Percentiles rank a stretch among this genome's conserved stretches.
These are phyloP conservation scores for Zoysia matrella DNA, from an alignment of 202 grass and related monocot species.

Conservation along the genomic window DNA sequence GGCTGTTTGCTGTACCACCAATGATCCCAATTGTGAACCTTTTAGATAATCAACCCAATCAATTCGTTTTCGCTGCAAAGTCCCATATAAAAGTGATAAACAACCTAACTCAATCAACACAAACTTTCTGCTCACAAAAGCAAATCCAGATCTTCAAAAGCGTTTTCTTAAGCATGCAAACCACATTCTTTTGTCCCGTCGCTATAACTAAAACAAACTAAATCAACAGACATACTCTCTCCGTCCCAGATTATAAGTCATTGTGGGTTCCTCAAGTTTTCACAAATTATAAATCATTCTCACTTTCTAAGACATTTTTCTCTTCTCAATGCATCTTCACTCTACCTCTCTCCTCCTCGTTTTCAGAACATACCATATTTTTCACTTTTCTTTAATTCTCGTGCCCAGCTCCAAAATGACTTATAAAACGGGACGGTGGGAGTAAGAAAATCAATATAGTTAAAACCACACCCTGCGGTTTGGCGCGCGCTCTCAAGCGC, in stretches of 20 bases:
- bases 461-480: too few relatives aligned
- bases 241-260: too few relatives aligned
- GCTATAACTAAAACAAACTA: background rate
- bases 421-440: too few relatives aligned
- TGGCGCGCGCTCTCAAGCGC: too few relatives aligned
- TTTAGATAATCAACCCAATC: background rate
- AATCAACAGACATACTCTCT: background rate
- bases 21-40: background rate
- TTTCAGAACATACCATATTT: too few relatives aligned
- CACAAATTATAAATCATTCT: too few relatives aligned
- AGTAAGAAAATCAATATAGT: conserved; percentile 8
- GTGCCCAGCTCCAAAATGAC: too few relatives aligned
- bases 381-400: too few relatives aligned
- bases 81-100: background rate
- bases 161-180: background rate
- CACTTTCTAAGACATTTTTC: too few relatives aligned
- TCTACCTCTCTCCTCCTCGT: too few relatives aligned
- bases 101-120: conserved; percentile 3
- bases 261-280: too few relatives aligned
- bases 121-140: conserved; percentile 3
- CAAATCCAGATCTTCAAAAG: conserved; percentile 4
- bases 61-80: background rate
- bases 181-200: background rate
- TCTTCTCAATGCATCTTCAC: too few relatives aligned
- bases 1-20: background rate